Base-by-base conservation (phyloP, 2,329 filamentous ascomycete species). In the Penicillium sp. region DNA sequence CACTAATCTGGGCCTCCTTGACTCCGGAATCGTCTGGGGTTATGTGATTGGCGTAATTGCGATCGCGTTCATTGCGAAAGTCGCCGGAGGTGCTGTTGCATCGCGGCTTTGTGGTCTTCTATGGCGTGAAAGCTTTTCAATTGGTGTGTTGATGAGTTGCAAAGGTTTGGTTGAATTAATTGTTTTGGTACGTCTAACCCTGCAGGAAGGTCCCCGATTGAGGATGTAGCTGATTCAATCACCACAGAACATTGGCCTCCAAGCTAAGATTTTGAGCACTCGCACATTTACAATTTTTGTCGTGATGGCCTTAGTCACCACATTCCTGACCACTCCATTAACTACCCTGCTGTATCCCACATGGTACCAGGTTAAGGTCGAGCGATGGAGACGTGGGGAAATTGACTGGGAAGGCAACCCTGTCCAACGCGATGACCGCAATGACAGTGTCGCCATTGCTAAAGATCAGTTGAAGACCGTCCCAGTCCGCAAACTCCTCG, bases 81-180 rank as follows among this genome's bases (percentile, higher is more conserved):
- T 97, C 45, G 74, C 84, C 12, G 91, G 90, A 37, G 89, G 88
- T 17, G 83, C 88, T 0, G 51, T 94, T 1, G 88, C 90, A 7
- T 89, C 91, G 0, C 80, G 82, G 32, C 63, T 81, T 3, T 87
- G 82, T 60, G 88, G 85, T 24, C 75, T 96, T 44, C 78, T 94
- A 1, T 97, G 91, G 91, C 80, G 90, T 52, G 91, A 97, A 67
- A 90, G 86, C 50, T 80, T 94, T 29, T 82, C 88, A 1, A 93
- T 97, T 57, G 91, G 91, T 13, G 82, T 84, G 15, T 71, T 96
- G 61, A 97, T 97, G 91, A 95, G 88, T 70, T 97, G 91, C 69
- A 97, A 97, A 69, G 91, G 91, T 61, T 76, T 97, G 9, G 90
- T 96, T 0, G 90, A 96, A 67, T 74, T 97, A 45, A 96, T 97